These are phyloP conservation scores for Ceratocystiopsis minuta DNA, from an alignment of 2,329 filamentous ascomycete genomes.

Conservation along the genomic window DNA sequence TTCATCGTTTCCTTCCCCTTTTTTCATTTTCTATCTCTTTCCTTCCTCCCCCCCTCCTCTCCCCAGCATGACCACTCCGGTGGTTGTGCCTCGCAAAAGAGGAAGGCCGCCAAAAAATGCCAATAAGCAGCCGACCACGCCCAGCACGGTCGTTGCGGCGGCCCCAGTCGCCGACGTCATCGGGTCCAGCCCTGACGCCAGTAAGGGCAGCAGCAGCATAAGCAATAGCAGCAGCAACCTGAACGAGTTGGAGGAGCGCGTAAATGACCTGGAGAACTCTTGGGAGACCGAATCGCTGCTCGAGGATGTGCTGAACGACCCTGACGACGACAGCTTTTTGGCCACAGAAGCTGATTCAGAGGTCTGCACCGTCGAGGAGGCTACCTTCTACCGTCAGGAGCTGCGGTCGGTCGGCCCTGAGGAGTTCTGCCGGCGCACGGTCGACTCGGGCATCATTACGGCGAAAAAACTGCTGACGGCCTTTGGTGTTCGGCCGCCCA, in stretches of 20 bases:
- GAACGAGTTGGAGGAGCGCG: conserved; percentile 30
- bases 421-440: conserved; percentile 55
- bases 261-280: conserved; percentile 32
- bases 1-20: too few species aligned
- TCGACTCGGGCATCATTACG: conserved; percentile 50
- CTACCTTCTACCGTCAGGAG: conserved; percentile 46
- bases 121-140: too few species aligned
- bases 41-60: neutral
- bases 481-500: conserved; percentile 59
- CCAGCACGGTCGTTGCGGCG: too few species aligned
- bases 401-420: conserved; percentile 61
- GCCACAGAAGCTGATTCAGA: conserved; percentile 24
- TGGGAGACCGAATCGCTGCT: conserved; percentile 50
- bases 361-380: conserved; percentile 50
- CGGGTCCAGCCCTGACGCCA: neutral
- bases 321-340: conserved; percentile 32
- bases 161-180: too few species aligned
- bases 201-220: neutral
- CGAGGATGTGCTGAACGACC: conserved; percentile 41
- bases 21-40: neutral
- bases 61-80: too few species aligned
- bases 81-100: too few species aligned
- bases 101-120: too few species aligned
- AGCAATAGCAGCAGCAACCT: conserved; percentile 6
- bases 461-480: conserved; percentile 74